Base-by-base conservation (phyloP, 2,329 filamentous ascomycete species). In the Claviceps fusiformis region DNA sequence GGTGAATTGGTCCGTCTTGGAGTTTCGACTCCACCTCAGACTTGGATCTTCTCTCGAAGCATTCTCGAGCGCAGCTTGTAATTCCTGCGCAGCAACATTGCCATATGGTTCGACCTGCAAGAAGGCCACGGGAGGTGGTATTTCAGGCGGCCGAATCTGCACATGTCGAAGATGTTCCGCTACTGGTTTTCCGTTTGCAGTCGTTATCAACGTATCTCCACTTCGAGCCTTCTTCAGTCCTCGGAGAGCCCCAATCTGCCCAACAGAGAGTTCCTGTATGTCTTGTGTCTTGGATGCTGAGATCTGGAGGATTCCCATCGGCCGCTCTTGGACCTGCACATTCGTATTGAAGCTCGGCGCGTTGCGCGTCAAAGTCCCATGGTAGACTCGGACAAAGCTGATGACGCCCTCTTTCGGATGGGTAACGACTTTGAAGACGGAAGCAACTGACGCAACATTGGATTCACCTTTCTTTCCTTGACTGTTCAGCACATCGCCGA, bases 61-160 rank as follows among this genome's bases (percentile, higher is more conserved):
- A 51, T 93, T 81, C 5, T 82, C 79, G 6, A 98, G 74, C 0
- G 86, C 85, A 6, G 86, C 81, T 55, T 88, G 81, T 6, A 98
- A 80, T 56, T 85, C 80, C 62, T 90, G 91, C 62, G 90, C 87
- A 60, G 91, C 89, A 37, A 85, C 79, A 37, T 88, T 73, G 62
- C 88, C 85, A 61, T 89, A 76, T 0, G 79, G 89, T 60, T 97
- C 92, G 33, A 97, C 84, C 57, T 91, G 89, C n/a, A 95, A 85
- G 68, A 97, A 98, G 65, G 96, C 95, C 0, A 98, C 93, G 0
- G 93, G 90, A 0, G 93, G 90, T 0, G 93, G 92, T 0, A 96
- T 88, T 57, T 87, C 81, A 33, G 95, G 93, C 0, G 93, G 89
- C 17, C 89, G 82, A 41, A 98, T 80, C 64, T 95, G 90, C 17